Base-by-base conservation (phyloP, 2,329 filamentous ascomycete species). In the Exophiala sp. region DNA sequence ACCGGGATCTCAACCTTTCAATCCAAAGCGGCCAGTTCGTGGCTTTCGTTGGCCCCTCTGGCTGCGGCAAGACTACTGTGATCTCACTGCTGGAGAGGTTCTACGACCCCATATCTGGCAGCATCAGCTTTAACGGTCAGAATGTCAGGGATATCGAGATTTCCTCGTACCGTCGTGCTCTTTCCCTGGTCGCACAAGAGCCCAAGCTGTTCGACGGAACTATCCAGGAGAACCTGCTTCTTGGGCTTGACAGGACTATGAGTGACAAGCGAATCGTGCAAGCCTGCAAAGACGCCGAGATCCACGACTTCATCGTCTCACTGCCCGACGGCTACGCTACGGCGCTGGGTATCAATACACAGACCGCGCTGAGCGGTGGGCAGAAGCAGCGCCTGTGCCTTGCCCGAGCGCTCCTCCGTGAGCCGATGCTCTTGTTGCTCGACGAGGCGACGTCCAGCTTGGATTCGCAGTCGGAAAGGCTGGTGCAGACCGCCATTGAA, bases 401-500 rank as follows among this genome's bases (percentile, higher is more conserved):
- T 36, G 80, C 80, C 1, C 70, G 79, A 7, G 80, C 80, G 0
- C 66, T 84, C 6, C 71, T 83, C 5, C 72, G 79, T 1, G 72
- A 76, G 18, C 80, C 80, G 0, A 65, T 68, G 5, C 64, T 85
- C 3, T 66, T 85, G 2, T 67, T 85, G 0, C 70, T 85, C 0
- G 82, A 85, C 49, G 81, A 85, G 65, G 81, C 82, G 2, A 84
- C 81, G 0, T 77, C 72, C 1, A 77, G 74, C 47, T 73, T 89
- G 0, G 86, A 89, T 59, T 83, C 83, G 0, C 79, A 85, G 62
- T 83, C 79, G 0, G 86, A 89, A 65, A 80, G 80, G 58, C 71
- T 85, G 1, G 83, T 89, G 8, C 85, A 91, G 68, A 75, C 74
- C 1, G 86, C 87, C 0, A 83, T 91, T 64, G 85, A 89, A 72